phyloP scores from a whole-genome alignment of 1,284 basidiomycete species.

The Cutaneotrichosporon sp. region DNA sequence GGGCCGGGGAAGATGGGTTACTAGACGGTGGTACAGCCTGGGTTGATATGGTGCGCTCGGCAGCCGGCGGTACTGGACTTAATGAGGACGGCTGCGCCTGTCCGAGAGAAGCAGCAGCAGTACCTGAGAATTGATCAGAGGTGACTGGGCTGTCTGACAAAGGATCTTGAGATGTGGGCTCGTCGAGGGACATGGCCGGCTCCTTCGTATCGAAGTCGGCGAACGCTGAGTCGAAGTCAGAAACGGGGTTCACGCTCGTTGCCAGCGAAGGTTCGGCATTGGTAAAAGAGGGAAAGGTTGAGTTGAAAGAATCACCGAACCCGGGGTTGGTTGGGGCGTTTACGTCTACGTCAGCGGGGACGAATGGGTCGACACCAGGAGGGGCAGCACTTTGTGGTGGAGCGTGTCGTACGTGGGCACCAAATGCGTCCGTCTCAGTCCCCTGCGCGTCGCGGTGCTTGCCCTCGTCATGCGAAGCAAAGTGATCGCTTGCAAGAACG shows the following conservation, averaged over 20 bases:
- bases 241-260: conserved; percentile 32
- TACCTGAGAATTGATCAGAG: not conserved
- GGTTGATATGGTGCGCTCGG: conserved; percentile 34
- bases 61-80: conserved; percentile 20
- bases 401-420: not conserved
- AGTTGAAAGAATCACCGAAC: conserved; percentile 29
- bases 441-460: not conserved
- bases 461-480: not conserved
- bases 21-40: conserved; percentile 34
- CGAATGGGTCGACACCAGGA: not conserved
- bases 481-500: conserved; percentile 1
- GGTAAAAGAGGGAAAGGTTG: not conserved
- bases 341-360: not conserved
- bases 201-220: conserved; percentile 62
- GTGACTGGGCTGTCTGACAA: too few relatives aligned
- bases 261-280: not conserved
- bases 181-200: too few relatives aligned
- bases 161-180: not conserved
- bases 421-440: not conserved
- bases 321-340: conserved; percentile 3
- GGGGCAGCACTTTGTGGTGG: not conserved
- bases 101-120: not conserved
- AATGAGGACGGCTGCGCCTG: not conserved
- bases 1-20: conserved; percentile 23
- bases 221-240: conserved; percentile 40